A percentile compares a stretch with the other conserved stretches of the same genome.
Evolutionary conservation across 2,329 filamentous ascomycete species (phyloP).

Genomic region (Neospermospora avenae): DNA sequence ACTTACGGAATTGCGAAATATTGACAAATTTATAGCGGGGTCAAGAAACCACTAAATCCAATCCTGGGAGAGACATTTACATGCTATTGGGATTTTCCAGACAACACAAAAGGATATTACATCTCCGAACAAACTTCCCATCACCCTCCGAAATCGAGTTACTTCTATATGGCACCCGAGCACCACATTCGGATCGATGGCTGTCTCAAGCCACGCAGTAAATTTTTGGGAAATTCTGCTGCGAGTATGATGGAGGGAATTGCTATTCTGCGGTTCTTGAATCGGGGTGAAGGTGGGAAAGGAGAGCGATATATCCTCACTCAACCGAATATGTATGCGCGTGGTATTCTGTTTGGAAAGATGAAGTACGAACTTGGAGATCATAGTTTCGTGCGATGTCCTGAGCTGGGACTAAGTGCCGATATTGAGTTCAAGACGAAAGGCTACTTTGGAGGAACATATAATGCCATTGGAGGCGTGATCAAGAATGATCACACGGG

Average conservation of each 20-base stretch:
- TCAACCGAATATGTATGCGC: slow-evolving; percentile 98
- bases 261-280: slow-evolving; percentile 78
- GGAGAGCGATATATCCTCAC: slow-evolving; percentile 92
- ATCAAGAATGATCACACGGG: slow-evolving; percentile 88
- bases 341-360: slow-evolving; percentile 94
- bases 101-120: slow-evolving; percentile 86
- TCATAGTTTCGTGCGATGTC: slow-evolving; percentile 88
- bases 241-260: slow-evolving; percentile 98
- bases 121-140: slow-evolving; percentile 97
- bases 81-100: slow-evolving; percentile 90
- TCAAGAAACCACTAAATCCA: slow-evolving; percentile 97
- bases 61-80: slow-evolving; percentile 94
- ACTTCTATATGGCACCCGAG: slow-evolving; percentile 96
- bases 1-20: neutral
- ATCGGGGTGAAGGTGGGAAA: slow-evolving; percentile 63
- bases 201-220: slow-evolving; percentile 89
- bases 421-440: slow-evolving; percentile 99
- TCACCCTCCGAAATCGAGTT: slow-evolving; percentile 96
- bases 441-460: slow-evolving; percentile 93
- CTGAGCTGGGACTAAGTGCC: slow-evolving; percentile 79
- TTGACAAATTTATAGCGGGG: slow-evolving; percentile 57
- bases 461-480: slow-evolving; percentile 89
- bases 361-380: slow-evolving; percentile 99
- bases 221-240: slow-evolving; percentile 93
- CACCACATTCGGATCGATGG: slow-evolving; percentile 95